Percentiles rank a stretch among this genome's conserved stretches.
These are phyloP conservation scores for Taiwanofungus camphoratus DNA, from an alignment of 1,284 basidiomycete genomes.

Conservation along the genomic window DNA sequence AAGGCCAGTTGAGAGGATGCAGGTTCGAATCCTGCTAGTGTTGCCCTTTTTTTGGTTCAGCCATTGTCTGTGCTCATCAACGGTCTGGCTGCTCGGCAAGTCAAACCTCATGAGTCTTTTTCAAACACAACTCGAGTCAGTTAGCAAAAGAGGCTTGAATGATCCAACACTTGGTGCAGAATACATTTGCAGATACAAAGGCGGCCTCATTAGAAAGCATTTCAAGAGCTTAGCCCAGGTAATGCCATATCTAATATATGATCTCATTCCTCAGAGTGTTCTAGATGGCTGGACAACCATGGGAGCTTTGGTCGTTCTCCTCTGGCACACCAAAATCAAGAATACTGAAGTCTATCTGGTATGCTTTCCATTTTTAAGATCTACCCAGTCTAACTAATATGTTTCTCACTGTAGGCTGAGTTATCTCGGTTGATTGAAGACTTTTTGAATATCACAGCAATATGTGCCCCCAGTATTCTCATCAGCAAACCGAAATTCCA, in stretches of 20 bases:
- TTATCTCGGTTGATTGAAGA: constrained; percentile 11
- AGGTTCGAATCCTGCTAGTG: no score
- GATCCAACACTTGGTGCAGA: constrained; percentile 9
- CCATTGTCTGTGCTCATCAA: no score
- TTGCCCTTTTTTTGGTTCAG: no score
- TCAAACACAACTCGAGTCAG: constrained; percentile 9
- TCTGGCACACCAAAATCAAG: constrained; percentile 24
- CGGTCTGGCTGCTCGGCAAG: neutral
- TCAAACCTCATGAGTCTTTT: constrained; percentile 1
- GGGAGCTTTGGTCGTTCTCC: constrained; percentile 17
- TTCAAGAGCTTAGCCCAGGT: constrained; percentile 25
- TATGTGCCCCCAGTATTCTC: constrained; percentile 2
- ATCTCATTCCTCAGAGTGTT: constrained; percentile 17
- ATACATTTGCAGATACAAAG: constrained; percentile 21
- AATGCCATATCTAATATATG: constrained; percentile 21
- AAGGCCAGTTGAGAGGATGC: no score
- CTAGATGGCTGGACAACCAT: constrained; percentile 20
- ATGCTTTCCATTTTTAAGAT: no score
- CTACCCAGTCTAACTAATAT: no score
- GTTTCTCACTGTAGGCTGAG: no score
- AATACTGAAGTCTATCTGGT: constrained; percentile 19
- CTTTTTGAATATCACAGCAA: constrained; percentile 2
- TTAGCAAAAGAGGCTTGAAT: constrained; percentile 10
- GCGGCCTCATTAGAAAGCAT: constrained; percentile 25
- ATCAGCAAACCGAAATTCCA: constrained; percentile 12